phyloP scores from a whole-genome alignment of 2,329 filamentous ascomycete species.

The Elsinoe batatas region DNA sequence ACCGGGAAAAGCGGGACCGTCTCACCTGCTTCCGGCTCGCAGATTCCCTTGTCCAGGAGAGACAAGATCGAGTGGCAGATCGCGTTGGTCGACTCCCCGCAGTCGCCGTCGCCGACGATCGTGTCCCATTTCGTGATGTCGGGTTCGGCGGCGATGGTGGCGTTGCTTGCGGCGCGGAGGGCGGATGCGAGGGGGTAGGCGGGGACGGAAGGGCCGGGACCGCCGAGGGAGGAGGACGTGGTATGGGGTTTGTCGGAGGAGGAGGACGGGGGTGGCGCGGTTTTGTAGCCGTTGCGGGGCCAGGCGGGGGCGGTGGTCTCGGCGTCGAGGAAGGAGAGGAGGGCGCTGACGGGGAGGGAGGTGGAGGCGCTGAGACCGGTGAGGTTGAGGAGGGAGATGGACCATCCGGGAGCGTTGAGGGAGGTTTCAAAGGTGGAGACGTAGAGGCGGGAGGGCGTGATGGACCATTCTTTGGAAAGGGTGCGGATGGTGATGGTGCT shows the following conservation, averaged over 20 bases:
- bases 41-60: constrained; percentile 24
- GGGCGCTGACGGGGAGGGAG: constrained; percentile 29
- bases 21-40: constrained; percentile 13
- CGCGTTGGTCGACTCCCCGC: constrained; percentile 45
- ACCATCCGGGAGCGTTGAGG: constrained; percentile 47
- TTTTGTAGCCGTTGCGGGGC: constrained; percentile 39
- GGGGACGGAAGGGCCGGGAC: constrained; percentile 22
- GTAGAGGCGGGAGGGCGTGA: constrained; percentile 39
- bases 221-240: constrained; percentile 14
- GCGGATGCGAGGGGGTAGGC: constrained; percentile 28
- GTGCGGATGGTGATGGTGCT: constrained; percentile 32
- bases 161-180: constrained; percentile 34
- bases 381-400: constrained; percentile 45
- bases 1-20: constrained; percentile 24
- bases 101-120: constrained; percentile 56
- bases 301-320: constrained; percentile 44
- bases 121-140: constrained; percentile 55
- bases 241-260: constrained; percentile 10
- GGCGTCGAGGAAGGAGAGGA: constrained; percentile 40
- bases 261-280: background rate
- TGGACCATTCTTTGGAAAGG: constrained; percentile 39
- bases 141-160: constrained; percentile 49
- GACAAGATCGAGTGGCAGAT: constrained; percentile 29
- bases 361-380: constrained; percentile 36
- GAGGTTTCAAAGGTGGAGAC: constrained; percentile 43